Conservation (phyloP, 2,329 filamentous ascomycete genomes). For the Colletotrichum euphorbiae region DNA sequence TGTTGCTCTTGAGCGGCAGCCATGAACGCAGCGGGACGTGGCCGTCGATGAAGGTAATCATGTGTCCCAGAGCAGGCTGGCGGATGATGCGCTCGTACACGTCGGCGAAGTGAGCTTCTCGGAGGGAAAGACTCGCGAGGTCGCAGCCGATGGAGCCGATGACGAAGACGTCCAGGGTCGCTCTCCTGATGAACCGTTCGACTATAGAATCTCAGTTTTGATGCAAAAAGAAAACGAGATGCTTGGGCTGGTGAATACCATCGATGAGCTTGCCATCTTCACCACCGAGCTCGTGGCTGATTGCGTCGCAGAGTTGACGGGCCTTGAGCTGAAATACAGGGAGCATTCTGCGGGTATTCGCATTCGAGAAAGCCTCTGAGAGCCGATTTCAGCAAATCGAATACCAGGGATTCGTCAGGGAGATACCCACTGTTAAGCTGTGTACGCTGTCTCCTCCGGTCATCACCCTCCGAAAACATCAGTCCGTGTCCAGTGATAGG, state of each 20-base stretch:
- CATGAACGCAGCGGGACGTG: conserved; percentile 48
- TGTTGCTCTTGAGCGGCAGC: conserved; percentile 54
- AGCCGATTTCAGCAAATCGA: background rate
- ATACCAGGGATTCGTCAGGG: no score
- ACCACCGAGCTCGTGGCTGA: conserved; percentile 46
- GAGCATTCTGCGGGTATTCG: conserved; percentile 52
- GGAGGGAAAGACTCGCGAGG: conserved; percentile 44
- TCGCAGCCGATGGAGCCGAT: conserved; percentile 50
- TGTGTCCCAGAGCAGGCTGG: conserved; percentile 43
- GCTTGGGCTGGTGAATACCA: conserved; percentile 37
- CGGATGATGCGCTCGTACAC: conserved; percentile 49
- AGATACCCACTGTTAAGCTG: conserved; percentile 45
- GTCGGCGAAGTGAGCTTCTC: conserved; percentile 45
- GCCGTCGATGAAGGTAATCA: conserved; percentile 49
- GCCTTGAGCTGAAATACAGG: conserved; percentile 52
- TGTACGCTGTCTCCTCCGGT: conserved; percentile 50
- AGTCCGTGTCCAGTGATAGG: conserved; percentile 52
- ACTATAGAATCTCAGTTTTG: conserved; percentile 39
- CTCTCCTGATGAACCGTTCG: conserved; percentile 46
- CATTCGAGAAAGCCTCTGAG: conserved; percentile 49
- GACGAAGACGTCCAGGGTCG: conserved; percentile 51
- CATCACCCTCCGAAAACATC: conserved; percentile 51
- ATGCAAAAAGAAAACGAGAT: background rate
- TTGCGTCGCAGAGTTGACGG: conserved; percentile 43
- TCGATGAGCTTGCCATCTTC: conserved; percentile 44